Percentiles rank a stretch among this genome's conserved stretches.
Evolutionary conservation across 2,329 filamentous ascomycete genomes (phyloP).

Genomic region (Colletotrichum sp.): DNA sequence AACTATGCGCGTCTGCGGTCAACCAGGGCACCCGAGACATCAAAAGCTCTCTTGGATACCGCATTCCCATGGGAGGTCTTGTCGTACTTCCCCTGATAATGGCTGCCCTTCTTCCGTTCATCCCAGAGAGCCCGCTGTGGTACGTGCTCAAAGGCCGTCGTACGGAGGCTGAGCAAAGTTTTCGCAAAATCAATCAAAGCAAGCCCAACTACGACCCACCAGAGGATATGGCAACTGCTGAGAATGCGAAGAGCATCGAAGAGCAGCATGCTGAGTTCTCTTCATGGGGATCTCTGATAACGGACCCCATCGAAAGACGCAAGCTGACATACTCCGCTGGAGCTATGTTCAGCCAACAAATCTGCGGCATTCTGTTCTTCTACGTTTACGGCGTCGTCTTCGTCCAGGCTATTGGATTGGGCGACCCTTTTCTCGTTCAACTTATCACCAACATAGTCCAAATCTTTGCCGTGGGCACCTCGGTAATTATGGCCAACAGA

Average conservation of each 20-base stretch:
- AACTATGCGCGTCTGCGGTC: conserved; percentile 25
- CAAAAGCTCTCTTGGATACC: neutral
- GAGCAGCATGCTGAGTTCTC: neutral
- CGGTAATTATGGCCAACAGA: neutral
- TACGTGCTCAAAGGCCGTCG: conserved; percentile 28
- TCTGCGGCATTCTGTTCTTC: conserved; percentile 45
- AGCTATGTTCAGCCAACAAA: conserved; percentile 43
- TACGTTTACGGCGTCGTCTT: conserved; percentile 41
- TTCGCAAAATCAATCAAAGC: conserved; percentile 34
- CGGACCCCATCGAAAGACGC: conserved; percentile 42
- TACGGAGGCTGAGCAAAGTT: conserved; percentile 29
- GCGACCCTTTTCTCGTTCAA: neutral
- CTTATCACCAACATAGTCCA: neutral
- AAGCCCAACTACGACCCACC: conserved; percentile 23
- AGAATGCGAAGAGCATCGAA: neutral
- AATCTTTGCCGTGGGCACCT: neutral
- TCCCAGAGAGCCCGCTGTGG: conserved; percentile 28
- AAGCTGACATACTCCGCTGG: conserved; percentile 44
- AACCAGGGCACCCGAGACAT: conserved; percentile 22
- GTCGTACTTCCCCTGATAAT: conserved; percentile 22
- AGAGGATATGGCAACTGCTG: neutral
- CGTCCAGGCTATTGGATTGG: conserved; percentile 24
- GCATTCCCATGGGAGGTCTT: neutral
- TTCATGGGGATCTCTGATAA: conserved; percentile 32
- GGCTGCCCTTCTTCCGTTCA: conserved; percentile 12